A percentile compares a stretch with the other conserved stretches of the same genome.
These are phyloP conservation scores for Geranium incanum DNA, from an alignment of 441 rosid genomes.

Conservation along the genomic window DNA sequence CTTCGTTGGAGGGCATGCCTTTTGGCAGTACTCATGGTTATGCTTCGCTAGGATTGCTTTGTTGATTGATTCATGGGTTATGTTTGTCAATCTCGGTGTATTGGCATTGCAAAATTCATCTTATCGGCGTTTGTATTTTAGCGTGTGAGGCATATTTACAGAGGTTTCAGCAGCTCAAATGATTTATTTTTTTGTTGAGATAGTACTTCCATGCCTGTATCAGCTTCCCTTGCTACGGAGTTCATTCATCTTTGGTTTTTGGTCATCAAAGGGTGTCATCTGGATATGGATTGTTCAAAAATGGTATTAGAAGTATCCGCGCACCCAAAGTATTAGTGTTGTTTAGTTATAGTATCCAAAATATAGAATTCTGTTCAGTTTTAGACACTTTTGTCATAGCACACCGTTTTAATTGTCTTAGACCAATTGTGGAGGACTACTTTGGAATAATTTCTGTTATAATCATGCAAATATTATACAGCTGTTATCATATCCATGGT, in stretches of 20 bases:
- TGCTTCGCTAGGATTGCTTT: background rate
- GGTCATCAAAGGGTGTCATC: background rate
- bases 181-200: background rate
- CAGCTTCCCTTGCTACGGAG: background rate
- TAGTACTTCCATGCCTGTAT: background rate
- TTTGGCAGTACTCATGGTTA: background rate
- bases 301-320: too few relatives aligned
- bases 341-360: too few relatives aligned
- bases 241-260: background rate
- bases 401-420: slow-evolving; percentile 1
- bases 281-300: too few relatives aligned
- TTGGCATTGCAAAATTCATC: background rate
- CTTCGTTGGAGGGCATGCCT: too few relatives aligned
- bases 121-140: background rate
- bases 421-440: background rate
- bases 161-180: background rate
- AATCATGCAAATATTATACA: background rate
- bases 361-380: too few relatives aligned
- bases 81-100: background rate
- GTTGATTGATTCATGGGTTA: background rate
- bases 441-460: background rate
- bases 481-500: background rate
- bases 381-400: background rate
- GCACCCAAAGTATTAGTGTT: background rate
- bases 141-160: background rate